Conservation (phyloP, 148 eudicot species). For the Rhododendron henanense region DNA sequence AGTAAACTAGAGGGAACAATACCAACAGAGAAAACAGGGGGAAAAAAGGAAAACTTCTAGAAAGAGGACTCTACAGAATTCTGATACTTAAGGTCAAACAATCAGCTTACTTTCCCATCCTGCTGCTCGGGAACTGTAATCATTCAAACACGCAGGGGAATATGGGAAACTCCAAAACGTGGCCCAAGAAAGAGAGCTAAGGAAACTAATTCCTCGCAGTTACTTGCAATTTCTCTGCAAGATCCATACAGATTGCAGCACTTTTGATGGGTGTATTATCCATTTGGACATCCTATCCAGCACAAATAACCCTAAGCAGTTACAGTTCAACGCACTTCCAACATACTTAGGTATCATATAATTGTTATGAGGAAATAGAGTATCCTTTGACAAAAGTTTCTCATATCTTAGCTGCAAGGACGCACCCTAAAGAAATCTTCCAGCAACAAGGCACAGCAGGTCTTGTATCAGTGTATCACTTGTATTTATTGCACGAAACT, state of each 20-base stretch:
- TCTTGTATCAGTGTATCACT: constrained; percentile 9
- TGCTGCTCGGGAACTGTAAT: neutral
- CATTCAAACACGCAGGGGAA: neutral
- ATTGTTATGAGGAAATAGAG: neutral
- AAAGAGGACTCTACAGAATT: neutral
- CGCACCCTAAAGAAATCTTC: neutral
- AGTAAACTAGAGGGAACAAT: neutral
- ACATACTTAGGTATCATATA: neutral
- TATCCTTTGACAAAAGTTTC: neutral
- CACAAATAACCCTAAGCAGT: neutral
- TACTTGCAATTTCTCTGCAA: neutral
- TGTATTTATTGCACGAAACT: neutral
- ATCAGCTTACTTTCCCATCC: neutral
- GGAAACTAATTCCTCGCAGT: neutral
- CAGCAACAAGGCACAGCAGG: constrained; percentile 4
- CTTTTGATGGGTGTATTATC: neutral
- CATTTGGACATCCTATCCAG: neutral
- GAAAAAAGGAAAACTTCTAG: neutral
- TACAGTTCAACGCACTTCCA: constrained; percentile 1
- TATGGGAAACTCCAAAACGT: neutral
- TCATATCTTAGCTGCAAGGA: neutral
- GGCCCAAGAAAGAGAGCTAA: neutral
- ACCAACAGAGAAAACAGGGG: neutral
- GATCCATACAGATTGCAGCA: neutral
- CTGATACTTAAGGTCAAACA: neutral